These are phyloP conservation scores for Pichia pseudocactophila DNA, from an alignment of 805 yeast genomes.

Conservation along the genomic window DNA sequence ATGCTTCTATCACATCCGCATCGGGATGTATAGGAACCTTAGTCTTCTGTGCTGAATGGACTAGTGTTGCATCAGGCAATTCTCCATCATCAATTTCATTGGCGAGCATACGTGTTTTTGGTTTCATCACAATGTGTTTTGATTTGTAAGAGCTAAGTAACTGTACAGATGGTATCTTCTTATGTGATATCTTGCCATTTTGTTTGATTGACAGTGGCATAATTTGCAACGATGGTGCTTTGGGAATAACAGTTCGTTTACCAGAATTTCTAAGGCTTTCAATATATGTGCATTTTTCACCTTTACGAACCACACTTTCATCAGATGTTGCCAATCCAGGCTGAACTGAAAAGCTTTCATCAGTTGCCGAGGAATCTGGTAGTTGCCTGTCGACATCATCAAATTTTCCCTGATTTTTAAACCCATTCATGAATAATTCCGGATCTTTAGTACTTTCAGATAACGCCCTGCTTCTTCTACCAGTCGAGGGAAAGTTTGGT, in stretches of 20 bases:
- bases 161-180: conserved; percentile 23
- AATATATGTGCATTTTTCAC: conserved; percentile 44
- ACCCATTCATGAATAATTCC: conserved; percentile 19
- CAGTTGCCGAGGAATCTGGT: too few relatives aligned
- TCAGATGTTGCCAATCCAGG: not conserved
- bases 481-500: conserved; percentile 30
- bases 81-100: conserved; percentile 68
- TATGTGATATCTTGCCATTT: conserved; percentile 24
- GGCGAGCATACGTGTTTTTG: conserved; percentile 61
- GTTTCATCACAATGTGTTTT: conserved; percentile 54
- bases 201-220: conserved; percentile 44
- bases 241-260: not conserved
- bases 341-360: not conserved
- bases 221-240: conserved; percentile 30
- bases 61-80: conserved; percentile 26
- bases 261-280: conserved; percentile 12
- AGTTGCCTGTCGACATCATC: not conserved
- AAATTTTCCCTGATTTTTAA: not conserved
- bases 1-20: conserved; percentile 25
- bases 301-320: conserved; percentile 30
- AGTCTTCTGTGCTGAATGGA: conserved; percentile 22
- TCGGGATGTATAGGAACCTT: conserved; percentile 27
- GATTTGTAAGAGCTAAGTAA: conserved; percentile 21
- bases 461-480: conserved; percentile 30
- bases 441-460: conserved; percentile 29